These are phyloP conservation scores for Pseudomassariella vexata DNA, from an alignment of 2,329 filamentous ascomycete species.

Conservation along the genomic window DNA sequence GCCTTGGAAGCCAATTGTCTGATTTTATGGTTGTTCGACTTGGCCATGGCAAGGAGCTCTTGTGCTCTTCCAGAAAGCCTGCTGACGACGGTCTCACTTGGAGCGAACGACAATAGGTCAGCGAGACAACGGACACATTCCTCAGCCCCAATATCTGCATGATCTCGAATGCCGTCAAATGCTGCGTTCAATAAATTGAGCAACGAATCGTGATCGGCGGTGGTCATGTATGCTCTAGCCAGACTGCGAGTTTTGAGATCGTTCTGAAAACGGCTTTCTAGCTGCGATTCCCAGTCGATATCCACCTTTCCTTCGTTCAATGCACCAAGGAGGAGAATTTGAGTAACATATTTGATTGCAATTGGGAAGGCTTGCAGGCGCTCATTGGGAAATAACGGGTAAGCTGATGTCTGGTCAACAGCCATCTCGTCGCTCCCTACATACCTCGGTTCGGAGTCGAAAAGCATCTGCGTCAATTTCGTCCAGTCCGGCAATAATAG, in stretches of 20 bases:
- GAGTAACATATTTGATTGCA: slow-evolving; percentile 63
- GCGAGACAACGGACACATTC: slow-evolving; percentile 20
- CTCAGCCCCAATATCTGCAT: slow-evolving; percentile 27
- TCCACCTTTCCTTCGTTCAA: slow-evolving; percentile 53
- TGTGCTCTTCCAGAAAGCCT: slow-evolving; percentile 38
- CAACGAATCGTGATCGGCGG: slow-evolving; percentile 31
- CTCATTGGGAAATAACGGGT: slow-evolving; percentile 33
- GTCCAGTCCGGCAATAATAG: slow-evolving; percentile 43
- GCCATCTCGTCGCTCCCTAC: slow-evolving; percentile 21
- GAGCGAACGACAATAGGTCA: slow-evolving; percentile 23
- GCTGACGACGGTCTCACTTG: slow-evolving; percentile 20
- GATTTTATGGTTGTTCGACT: slow-evolving; percentile 66
- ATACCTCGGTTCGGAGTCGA: slow-evolving; percentile 23
- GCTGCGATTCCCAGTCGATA: slow-evolving; percentile 76
- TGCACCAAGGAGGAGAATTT: slow-evolving; percentile 45
- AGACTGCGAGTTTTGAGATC: slow-evolving; percentile 59
- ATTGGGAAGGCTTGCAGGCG: slow-evolving; percentile 55
- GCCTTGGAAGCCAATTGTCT: slow-evolving; percentile 62
- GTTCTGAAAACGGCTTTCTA: slow-evolving; percentile 67
- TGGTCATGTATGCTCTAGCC: slow-evolving; percentile 48
- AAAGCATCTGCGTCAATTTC: slow-evolving; percentile 44
- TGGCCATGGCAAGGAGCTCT: slow-evolving; percentile 54
- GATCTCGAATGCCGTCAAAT: slow-evolving; percentile 50
- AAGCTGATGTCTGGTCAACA: slow-evolving; percentile 33
- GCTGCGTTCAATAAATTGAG: slow-evolving; percentile 44